Base-by-base conservation (phyloP, 768 basidiomycete genomes). In the Sarcodon sp. region DNA sequence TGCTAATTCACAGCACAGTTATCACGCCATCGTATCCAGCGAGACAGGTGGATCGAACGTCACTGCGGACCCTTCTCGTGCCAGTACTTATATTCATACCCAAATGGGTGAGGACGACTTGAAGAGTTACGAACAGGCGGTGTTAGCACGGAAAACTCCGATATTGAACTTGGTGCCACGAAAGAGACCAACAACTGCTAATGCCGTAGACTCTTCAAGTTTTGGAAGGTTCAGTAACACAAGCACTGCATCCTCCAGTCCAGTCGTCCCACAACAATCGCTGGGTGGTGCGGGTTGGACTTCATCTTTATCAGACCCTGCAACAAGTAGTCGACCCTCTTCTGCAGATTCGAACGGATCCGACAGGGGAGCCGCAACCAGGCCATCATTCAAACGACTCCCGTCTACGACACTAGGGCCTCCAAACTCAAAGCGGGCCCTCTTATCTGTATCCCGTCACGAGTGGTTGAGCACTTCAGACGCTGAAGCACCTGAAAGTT, bases 321-420 rank as follows among this genome's bases (percentile, higher is more conserved):
- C 59, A 63, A 8, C 66, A 66, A 8, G 53, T 65, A 15, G 67
- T 65, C 12, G 62, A 62, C n/a, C 64, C 59, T 7, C 54, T 51
- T 10, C 53, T 49, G 33, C 56, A 53, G 50, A 33, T 60, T 41
- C 48, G 57, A 47, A 61, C 57, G 10, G 63, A 52, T 48, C 65
- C 61, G 56, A 65, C 59, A 35, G 64, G 54, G 48, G 50, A 43
- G 67, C 66, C 11, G 51, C 49, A 5, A 45, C n/a, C 35, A 59
- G 85, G 1, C 85, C 85, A 9, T 70, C 77, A 31, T 86, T 84
- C 57, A 88, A 88, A 67, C 68, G 85, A 41, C 59, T 83, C 35
- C 77, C 85, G 1, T 83, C 80, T 43, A 81, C 83, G 64, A 81
- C 81, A 8, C 62, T 87, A n/a, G 83, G 71, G 1, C 80, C 81